Base-by-base conservation (phyloP, 441 rosid genomes). In the Dalechampia spathulata region DNA sequence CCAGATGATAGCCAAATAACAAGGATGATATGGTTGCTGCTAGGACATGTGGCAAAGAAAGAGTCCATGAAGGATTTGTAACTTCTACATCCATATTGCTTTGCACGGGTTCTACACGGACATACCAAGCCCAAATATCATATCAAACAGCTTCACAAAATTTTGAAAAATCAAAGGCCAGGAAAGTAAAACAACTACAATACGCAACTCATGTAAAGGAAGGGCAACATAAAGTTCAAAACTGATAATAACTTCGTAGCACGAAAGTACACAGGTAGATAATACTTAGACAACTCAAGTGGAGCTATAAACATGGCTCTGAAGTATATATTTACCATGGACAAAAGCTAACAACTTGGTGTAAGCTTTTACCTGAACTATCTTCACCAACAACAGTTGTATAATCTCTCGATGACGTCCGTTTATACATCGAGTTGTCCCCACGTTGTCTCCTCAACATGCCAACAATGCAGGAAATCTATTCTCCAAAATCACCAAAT, bases 1-100 rank as follows among this genome's bases (percentile, higher is more conserved):
- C 89, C 21, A 83, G 63, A 58, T 83, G 89, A 60, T 83, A 83
- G 64, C 89, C 89, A 63, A 74, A 83, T 51, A 83, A 72, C 74
- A 83, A 78, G 7, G 89, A 76, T 46, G 76, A 46, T 58, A 83
- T 57, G 15, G 86, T 76, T 25, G 83, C 89, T 50, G 71, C 86
- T 40, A 80, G 19, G 41, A 83, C 78, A 71, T 80, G 80, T 1
- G 81, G 86, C 34, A 80, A 57, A 13, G 89, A 78, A 43, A 60
- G 77, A 70, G 48, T 73, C 90, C 94, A 86, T 7, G 84, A 71
- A 60, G 90, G 94, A 69, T 77, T 76, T 19, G 81, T 61, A 52
- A 71, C 49, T 65, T 76, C 78, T 22, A 57, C 27, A 55, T 72
- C 82, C 38, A 45, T 21, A 66, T 14, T 52, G 32, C 72, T 62